Base-by-base conservation (phyloP, 805 yeast species). In the Blastobotrys robertii region DNA sequence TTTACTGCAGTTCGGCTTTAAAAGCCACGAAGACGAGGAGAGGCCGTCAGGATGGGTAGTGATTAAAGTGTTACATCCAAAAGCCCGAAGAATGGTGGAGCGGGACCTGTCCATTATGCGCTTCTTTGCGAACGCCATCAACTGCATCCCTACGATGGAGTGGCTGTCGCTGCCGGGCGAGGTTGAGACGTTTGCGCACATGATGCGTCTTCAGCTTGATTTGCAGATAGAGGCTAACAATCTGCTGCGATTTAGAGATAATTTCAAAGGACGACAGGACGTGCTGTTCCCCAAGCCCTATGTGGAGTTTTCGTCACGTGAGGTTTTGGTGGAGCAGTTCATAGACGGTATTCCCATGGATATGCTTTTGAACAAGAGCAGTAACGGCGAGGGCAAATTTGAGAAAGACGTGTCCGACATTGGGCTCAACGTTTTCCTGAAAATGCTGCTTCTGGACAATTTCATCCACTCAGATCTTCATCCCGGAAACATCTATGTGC, bases 391-490 rank as follows among this genome's bases (percentile, higher is more conserved):
- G 19, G 57, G 44, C 1, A 54, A 59, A 16, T 59, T 62, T 66
- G 82, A 51, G 57, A 68, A 55, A 40, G 68, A 56, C 60, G 69
- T 85, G 34, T 78, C 88, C 55, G 87, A 84, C 55, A 81, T 82
- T 48, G 84, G 95, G 7, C 75, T 92, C 16, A 95, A 92, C 59
- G 84, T 97, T 3, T 92, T 92, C 54, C 67, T 92, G 49, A 83
- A 87, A 54, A 92, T 92, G 99, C 69, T 92, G 48, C 81, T 92
- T 41, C 63, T 90, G 42, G 94, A 92, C 64, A 88, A 92, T 60
- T 92, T 92, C 61, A 85, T 88, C 36, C 99, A 92, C 60, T 90
- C 97, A 0, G 99, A 92, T 64, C 68, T 92, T 46, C 99, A 92
- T 53, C 97, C 98, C 0, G 99, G 99, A 3, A 92, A 92, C 60